A percentile compares a stretch with the other conserved stretches of the same genome.
Evolutionary conservation across 164 flowering plant species (phyloP).

Genomic region (Tinospora cordifolia): DNA sequence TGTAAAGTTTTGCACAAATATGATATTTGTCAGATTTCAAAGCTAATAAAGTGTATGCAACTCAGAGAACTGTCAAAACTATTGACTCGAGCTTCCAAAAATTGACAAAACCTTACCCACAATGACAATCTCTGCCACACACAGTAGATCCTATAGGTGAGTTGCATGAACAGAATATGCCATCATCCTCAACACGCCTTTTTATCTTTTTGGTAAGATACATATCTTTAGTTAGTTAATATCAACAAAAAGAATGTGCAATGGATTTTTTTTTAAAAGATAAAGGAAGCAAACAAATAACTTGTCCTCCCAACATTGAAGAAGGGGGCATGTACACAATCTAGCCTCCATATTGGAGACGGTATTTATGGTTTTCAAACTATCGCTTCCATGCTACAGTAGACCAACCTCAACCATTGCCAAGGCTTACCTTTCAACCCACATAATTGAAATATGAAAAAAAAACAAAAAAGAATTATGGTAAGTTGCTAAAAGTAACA

Average conservation of each 20-base stretch:
- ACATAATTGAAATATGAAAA: too few relatives aligned
- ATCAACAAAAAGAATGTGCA: conserved; percentile 19
- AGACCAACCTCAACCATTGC: too few relatives aligned
- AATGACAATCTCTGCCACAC: conserved; percentile 87
- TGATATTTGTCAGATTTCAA: neutral
- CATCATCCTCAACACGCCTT: conserved; percentile 87
- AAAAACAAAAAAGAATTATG: too few relatives aligned
- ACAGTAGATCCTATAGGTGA: conserved; percentile 46
- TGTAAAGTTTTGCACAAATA: neutral
- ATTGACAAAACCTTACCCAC: conserved; percentile 60
- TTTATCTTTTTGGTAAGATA: conserved; percentile 71
- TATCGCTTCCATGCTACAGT: too few relatives aligned
- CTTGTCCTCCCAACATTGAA: too few relatives aligned
- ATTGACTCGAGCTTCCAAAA: neutral
- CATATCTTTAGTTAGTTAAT: conserved; percentile 59
- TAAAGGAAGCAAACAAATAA: neutral
- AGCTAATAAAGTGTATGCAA: neutral
- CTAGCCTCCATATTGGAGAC: too few relatives aligned
- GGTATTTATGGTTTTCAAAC: too few relatives aligned
- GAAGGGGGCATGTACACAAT: too few relatives aligned
- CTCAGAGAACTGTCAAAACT: neutral
- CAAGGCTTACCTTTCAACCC: too few relatives aligned
- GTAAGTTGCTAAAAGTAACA: neutral
- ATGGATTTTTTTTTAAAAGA: neutral
- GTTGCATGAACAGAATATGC: conserved; percentile 87